phyloP scores from a whole-genome alignment of 306 rosid genomes.

The Abrus pulchellus region DNA sequence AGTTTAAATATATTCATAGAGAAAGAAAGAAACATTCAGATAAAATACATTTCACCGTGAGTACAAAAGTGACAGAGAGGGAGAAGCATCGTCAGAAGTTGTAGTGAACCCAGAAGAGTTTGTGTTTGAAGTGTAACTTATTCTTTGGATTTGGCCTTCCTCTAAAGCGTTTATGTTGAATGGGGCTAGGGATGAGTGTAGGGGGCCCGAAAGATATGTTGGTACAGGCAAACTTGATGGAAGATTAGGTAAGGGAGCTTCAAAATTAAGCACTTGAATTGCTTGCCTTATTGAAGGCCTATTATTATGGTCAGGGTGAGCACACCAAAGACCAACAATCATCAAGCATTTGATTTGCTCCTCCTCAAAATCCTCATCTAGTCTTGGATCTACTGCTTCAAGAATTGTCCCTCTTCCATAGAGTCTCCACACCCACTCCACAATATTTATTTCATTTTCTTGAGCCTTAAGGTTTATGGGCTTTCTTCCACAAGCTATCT shows the following conservation, averaged over 20 bases:
- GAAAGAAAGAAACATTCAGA: neutral
- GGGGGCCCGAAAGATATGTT: constrained; percentile 10
- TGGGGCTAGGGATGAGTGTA: neutral
- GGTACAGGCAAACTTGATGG: constrained; percentile 41
- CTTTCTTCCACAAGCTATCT: constrained; percentile 58
- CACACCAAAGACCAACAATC: constrained; percentile 59
- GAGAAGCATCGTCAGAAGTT: constrained; percentile 44
- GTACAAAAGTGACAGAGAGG: constrained; percentile 42
- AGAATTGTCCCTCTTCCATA: constrained; percentile 51
- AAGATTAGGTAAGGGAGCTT: constrained; percentile 48
- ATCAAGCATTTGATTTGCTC: constrained; percentile 44
- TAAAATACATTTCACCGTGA: neutral
- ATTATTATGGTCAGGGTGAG: constrained; percentile 46
- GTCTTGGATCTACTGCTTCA: constrained; percentile 46
- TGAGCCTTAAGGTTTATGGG: constrained; percentile 6
- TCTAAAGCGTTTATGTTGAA: constrained; percentile 5
- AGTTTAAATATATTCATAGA: neutral
- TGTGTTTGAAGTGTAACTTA: constrained; percentile 26
- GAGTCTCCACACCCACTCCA: constrained; percentile 58
- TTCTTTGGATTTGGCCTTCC: constrained; percentile 10
- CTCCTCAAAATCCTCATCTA: constrained; percentile 44
- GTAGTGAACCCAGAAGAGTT: constrained; percentile 31
- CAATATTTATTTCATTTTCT: constrained; percentile 46
- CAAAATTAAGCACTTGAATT: constrained; percentile 49
- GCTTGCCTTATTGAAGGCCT: constrained; percentile 57